These are phyloP conservation scores for Rosa lucieae DNA, from an alignment of 306 rosid species.

Conservation along the genomic window DNA sequence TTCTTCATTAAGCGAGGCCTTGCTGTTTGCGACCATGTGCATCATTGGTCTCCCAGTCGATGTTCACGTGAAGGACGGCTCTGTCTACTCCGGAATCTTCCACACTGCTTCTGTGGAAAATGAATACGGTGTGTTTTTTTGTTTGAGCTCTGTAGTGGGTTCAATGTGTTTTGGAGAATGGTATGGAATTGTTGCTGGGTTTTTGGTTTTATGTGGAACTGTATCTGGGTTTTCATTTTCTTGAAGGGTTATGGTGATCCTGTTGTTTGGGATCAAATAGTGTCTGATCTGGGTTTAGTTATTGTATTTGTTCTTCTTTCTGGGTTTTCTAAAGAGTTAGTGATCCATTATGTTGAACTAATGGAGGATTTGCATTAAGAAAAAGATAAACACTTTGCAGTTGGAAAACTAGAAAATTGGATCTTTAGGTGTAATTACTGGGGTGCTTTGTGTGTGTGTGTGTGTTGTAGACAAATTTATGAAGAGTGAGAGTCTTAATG, in stretches of 20 bases:
- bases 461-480: neutral
- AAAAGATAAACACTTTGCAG: neutral
- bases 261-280: constrained; percentile 17
- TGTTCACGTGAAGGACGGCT: constrained; percentile 77
- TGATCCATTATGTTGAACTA: neutral
- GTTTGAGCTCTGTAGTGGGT: neutral
- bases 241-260: constrained; percentile 17
- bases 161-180: constrained; percentile 2
- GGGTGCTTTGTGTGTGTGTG: too few relatives aligned
- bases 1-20: constrained; percentile 50
- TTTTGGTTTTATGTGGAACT: neutral
- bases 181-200: neutral
- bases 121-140: constrained; percentile 46
- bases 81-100: constrained; percentile 86
- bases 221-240: constrained; percentile 15
- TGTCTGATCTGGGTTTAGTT: constrained; percentile 25
- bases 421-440: constrained; percentile 1
- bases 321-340: neutral
- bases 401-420: neutral
- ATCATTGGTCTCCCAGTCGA: constrained; percentile 79
- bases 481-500: neutral
- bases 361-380: neutral
- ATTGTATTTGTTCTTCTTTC: neutral
- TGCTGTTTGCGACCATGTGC: constrained; percentile 71
- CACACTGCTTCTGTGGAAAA: constrained; percentile 62